Evolutionary conservation across 1,139 yeast species (phyloP).

Genomic region (Scheffersomyces titani): DNA sequence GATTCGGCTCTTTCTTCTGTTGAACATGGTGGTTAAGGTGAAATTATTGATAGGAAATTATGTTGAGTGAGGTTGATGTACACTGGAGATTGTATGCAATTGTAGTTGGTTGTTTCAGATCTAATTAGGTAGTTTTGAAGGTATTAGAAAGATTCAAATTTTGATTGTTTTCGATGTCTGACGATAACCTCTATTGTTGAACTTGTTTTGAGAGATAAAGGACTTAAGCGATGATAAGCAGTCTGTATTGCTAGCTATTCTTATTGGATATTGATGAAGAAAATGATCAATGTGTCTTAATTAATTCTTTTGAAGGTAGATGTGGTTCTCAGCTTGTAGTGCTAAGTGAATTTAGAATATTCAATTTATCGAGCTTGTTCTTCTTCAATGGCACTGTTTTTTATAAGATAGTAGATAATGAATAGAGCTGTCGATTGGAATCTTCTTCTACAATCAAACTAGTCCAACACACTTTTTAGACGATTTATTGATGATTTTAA

Average conservation of each 20-base stretch:
- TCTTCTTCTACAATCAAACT: background rate
- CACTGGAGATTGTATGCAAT: background rate
- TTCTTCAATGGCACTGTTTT: background rate
- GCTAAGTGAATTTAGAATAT: background rate
- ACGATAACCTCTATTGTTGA: no score
- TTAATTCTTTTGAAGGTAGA: background rate
- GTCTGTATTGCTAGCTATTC: no score
- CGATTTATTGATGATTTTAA: background rate
- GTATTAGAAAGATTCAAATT: no score
- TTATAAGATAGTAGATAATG: background rate
- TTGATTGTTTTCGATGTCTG: no score
- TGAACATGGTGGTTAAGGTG: slow-evolving; percentile 25
- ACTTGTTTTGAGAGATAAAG: no score
- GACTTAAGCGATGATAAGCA: no score
- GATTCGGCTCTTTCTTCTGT: slow-evolving; percentile 35
- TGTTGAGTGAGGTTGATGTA: background rate
- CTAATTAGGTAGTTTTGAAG: no score
- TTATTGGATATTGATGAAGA: no score
- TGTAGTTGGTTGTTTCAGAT: background rate
- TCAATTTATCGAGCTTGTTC: background rate
- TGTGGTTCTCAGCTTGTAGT: slow-evolving; percentile 1
- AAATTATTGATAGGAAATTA: background rate
- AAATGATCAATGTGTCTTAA: background rate
- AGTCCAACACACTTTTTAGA: background rate
- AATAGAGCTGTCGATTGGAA: background rate